Base-by-base conservation (phyloP, 2,329 filamentous ascomycete species). In the Penicillium psychrosexuale region DNA sequence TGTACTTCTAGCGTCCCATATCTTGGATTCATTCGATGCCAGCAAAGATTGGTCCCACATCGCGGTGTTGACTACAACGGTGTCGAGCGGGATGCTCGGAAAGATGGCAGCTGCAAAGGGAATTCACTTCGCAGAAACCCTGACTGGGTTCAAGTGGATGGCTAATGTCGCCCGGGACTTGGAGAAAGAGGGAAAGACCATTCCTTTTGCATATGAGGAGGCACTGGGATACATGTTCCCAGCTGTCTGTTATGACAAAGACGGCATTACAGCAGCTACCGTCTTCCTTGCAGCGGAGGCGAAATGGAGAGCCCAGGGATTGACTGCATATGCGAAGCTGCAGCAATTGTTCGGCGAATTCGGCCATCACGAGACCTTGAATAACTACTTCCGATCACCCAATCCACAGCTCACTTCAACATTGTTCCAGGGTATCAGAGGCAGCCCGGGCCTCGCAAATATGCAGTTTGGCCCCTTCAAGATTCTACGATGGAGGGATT, bases 111-210 rank as follows among this genome's bases (percentile, higher is more conserved):
- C 72, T 28, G 72, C 77, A 19, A 80, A 82, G 67, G 81, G 80
- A 2, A 82, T 86, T 58, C 72, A 79, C 47, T 85, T 82, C 64
- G 75, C 78, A 55, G 84, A 87, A 63, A 86, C 84, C 0, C 70
- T 87, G 30, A 87, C 84, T 0, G 84, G 84, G 1, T 87, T 87
- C 73, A 87, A 87, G 67, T 87, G 84, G 84, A 79, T 87, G 58
- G 84, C 83, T 2, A 86, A 86, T 58, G 76, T 81, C 43, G 82
- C 83, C 1, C 77, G 79, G 17, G 72, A 79, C n/a, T 75, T 85
- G 2, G 73, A 78, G 52, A 62, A 67, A 3, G 64, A 73, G 51
- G 82, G 80, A 24, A 81, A 80, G 60, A 72, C 78, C 22, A 78
- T 82, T 0, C 72, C 78, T 0, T 86, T 81, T 63, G 84, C 83